Percentiles rank a stretch among this genome's conserved stretches.
Conservation (phyloP, 202 grass and related monocot genomes). For the Elaeis oleifera region DNA sequence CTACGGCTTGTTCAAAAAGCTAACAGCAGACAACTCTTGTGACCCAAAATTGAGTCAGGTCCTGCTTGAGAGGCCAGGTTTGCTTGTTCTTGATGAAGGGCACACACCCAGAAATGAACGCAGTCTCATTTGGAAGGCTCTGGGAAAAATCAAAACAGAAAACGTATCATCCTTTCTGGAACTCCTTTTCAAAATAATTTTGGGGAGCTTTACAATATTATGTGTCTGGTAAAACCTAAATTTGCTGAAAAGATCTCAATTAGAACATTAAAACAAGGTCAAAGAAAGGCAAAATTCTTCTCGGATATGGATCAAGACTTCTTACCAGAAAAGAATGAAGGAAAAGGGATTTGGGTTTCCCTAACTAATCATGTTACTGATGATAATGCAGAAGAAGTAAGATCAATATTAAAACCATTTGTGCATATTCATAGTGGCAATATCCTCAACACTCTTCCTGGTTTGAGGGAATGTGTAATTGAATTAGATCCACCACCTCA, state of each 20-base stretch:
- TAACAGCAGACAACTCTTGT: conserved; percentile 24
- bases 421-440: conserved; percentile 65
- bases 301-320: conserved; percentile 26
- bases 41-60: conserved; percentile 19
- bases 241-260: conserved; percentile 80
- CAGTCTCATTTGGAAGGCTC: conserved; percentile 42
- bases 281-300: conserved; percentile 28
- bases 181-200: conserved; percentile 89
- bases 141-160: conserved; percentile 39
- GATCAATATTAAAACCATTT: conserved; percentile 37
- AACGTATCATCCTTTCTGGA: conserved; percentile 64
- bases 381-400: conserved; percentile 36
- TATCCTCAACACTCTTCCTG: conserved; percentile 65
- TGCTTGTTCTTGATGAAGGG: conserved; percentile 77
- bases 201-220: conserved; percentile 53
- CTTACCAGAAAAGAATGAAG: conserved; percentile 24
- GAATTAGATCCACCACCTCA: conserved; percentile 47
- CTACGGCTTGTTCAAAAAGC: conserved; percentile 54
- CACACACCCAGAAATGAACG: conserved; percentile 61
- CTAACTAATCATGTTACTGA: conserved; percentile 48
- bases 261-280: conserved; percentile 30
- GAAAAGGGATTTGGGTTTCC: conserved; percentile 46
- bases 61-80: conserved; percentile 43
- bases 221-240: conserved; percentile 51
- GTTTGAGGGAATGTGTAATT: conserved; percentile 59